A percentile compares a stretch with the other conserved stretches of the same genome.
Conservation (phyloP, 345 rosid species). For the Streptanthus diversifolius region DNA sequence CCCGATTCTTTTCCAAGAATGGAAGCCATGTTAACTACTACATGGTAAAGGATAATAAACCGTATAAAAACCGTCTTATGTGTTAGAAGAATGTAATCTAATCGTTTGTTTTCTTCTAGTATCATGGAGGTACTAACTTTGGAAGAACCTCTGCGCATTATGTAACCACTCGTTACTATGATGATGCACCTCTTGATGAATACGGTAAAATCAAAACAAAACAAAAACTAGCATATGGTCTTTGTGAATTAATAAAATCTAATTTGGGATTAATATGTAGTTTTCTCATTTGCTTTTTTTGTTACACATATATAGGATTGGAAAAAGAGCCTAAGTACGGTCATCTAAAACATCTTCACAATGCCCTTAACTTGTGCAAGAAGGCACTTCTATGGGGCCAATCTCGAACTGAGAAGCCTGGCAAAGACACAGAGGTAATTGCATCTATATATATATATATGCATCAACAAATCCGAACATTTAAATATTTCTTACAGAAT, state of each 20-base stretch:
- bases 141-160: slow-evolving; percentile 78
- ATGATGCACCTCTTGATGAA: slow-evolving; percentile 97
- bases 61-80: neutral
- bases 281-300: neutral
- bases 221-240: neutral
- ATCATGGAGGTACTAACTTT: slow-evolving; percentile 90
- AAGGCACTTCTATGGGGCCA: slow-evolving; percentile 70
- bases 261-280: neutral
- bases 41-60: slow-evolving; percentile 49
- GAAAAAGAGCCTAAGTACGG: slow-evolving; percentile 72
- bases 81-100: neutral
- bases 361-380: slow-evolving; percentile 59
- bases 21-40: slow-evolving; percentile 83
- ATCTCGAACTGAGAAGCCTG: slow-evolving; percentile 31
- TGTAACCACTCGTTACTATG: slow-evolving; percentile 89
- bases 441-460: neutral
- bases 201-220: slow-evolving; percentile 41
- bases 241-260: neutral
- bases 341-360: slow-evolving; percentile 82
- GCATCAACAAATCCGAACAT: slow-evolving; percentile 31
- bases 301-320: slow-evolving; percentile 44
- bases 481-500: slow-evolving; percentile 8
- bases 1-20: slow-evolving; percentile 80
- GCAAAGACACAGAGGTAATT: slow-evolving; percentile 52
- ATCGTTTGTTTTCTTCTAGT: slow-evolving; percentile 40